Percentiles rank a stretch among this genome's conserved stretches.
Evolutionary conservation across 495 filamentous ascomycete species (phyloP).

Genomic region (Cryomyces minteri): DNA sequence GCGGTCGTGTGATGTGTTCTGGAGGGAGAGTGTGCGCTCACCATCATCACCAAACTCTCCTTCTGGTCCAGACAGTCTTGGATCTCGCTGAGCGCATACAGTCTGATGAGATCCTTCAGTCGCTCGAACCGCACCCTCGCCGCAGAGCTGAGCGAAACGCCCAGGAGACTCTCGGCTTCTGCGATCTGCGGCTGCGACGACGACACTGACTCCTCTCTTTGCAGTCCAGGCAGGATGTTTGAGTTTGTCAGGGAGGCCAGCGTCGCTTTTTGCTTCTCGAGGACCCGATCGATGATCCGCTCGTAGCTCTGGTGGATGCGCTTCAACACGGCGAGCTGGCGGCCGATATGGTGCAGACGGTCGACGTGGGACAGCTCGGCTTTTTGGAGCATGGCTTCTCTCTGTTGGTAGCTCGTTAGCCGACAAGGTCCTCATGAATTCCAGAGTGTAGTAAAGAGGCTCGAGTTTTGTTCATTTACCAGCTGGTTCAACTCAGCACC

Average conservation of each 20-base stretch:
- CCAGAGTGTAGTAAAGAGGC: no score
- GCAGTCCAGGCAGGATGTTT: slow-evolving; percentile 10
- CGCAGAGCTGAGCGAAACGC: slow-evolving; percentile 39
- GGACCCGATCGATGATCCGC: slow-evolving; percentile 53
- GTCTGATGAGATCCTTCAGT: slow-evolving; percentile 52
- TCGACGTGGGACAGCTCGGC: slow-evolving; percentile 45
- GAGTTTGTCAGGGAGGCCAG: slow-evolving; percentile 22
- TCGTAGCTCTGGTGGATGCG: slow-evolving; percentile 66
- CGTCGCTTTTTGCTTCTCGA: slow-evolving; percentile 28
- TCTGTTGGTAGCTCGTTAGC: slow-evolving; percentile 13
- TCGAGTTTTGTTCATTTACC: slow-evolving; percentile 19
- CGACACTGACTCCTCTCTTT: slow-evolving; percentile 3
- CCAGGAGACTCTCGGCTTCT: slow-evolving; percentile 23
- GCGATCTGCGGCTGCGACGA: slow-evolving; percentile 25
- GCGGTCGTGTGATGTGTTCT: not conserved
- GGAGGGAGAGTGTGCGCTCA: slow-evolving; percentile 11
- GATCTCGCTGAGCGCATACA: slow-evolving; percentile 67
- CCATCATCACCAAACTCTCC: slow-evolving; percentile 53
- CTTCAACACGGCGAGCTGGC: slow-evolving; percentile 46
- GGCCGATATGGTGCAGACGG: slow-evolving; percentile 52
- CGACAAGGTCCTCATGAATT: no score
- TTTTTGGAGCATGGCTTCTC: slow-evolving; percentile 36
- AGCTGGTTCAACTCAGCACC: slow-evolving; percentile 34
- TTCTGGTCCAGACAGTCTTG: slow-evolving; percentile 65
- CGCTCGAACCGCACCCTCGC: slow-evolving; percentile 60